Conservation (phyloP, 768 basidiomycete species). For the Amanita rimosa region DNA sequence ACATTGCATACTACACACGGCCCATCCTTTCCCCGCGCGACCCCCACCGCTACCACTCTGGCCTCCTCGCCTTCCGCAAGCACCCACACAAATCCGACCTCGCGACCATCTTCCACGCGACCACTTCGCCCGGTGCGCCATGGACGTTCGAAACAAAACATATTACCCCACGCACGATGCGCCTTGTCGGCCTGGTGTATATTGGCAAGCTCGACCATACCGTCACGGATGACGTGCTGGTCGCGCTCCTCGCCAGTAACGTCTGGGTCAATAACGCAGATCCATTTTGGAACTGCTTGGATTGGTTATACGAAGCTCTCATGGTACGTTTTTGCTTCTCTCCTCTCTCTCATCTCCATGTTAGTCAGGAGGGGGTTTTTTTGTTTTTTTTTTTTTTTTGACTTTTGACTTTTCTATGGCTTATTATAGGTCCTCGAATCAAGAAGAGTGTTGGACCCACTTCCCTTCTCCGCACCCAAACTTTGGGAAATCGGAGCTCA, state of each 20-base stretch:
- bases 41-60: neutral
- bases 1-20: neutral
- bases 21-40: neutral
- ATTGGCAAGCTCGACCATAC: neutral
- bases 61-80: neutral
- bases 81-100: neutral
- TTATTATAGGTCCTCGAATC: neutral
- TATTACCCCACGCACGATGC: neutral
- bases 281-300: neutral
- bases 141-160: neutral
- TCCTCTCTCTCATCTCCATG: neutral
- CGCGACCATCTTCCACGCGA: neutral
- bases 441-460: neutral
- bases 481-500: neutral
- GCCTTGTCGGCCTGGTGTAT: neutral
- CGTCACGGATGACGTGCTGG: neutral
- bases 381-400: too few relatives aligned
- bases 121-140: neutral
- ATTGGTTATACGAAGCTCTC: neutral
- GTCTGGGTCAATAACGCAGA: neutral
- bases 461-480: neutral
- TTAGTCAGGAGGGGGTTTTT: too few relatives aligned
- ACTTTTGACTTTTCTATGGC: too few relatives aligned
- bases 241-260: neutral
- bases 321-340: neutral